Conservation (phyloP, 306 rosid genomes). For the Vicia villosa region DNA sequence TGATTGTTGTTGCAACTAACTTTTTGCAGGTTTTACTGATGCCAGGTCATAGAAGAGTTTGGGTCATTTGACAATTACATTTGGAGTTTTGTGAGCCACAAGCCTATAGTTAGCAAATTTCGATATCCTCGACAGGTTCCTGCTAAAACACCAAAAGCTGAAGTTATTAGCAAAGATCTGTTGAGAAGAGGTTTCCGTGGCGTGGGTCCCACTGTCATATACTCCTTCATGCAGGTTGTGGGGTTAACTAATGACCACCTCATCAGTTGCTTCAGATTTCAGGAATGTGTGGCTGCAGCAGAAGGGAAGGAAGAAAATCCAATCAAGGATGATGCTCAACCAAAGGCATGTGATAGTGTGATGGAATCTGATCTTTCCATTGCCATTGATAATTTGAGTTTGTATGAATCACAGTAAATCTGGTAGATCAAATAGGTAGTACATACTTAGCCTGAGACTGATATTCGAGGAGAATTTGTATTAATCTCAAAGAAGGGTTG, state of each 20-base stretch:
- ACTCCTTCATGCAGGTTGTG: slow-evolving; percentile 82
- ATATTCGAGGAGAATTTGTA: slow-evolving; percentile 50
- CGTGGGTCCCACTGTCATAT: slow-evolving; percentile 71
- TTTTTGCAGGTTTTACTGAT: slow-evolving; percentile 59
- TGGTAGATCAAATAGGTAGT: slow-evolving; percentile 36
- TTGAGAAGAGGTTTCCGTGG: slow-evolving; percentile 82
- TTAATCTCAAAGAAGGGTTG: slow-evolving; percentile 50
- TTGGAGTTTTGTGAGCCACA: slow-evolving; percentile 86
- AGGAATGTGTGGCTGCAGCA: slow-evolving; percentile 58
- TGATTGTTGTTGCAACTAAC: slow-evolving; percentile 53
- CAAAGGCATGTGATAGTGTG: slow-evolving; percentile 41
- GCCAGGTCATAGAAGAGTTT: slow-evolving; percentile 77
- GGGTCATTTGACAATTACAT: slow-evolving; percentile 77
- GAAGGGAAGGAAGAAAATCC: slow-evolving; percentile 64
- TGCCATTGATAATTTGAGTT: slow-evolving; percentile 62
- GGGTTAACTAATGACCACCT: slow-evolving; percentile 88
- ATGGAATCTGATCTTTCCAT: slow-evolving; percentile 57
- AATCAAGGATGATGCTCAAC: slow-evolving; percentile 39
- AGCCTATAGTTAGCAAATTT: slow-evolving; percentile 67
- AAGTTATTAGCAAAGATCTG: slow-evolving; percentile 76
- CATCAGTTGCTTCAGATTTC: slow-evolving; percentile 74
- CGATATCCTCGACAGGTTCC: slow-evolving; percentile 83
- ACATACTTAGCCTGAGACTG: slow-evolving; percentile 40
- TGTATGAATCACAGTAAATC: slow-evolving; percentile 47
- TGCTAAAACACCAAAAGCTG: slow-evolving; percentile 80